Conservation (phyloP, 441 rosid genomes). For the Rhodomyrtus psidioides region DNA sequence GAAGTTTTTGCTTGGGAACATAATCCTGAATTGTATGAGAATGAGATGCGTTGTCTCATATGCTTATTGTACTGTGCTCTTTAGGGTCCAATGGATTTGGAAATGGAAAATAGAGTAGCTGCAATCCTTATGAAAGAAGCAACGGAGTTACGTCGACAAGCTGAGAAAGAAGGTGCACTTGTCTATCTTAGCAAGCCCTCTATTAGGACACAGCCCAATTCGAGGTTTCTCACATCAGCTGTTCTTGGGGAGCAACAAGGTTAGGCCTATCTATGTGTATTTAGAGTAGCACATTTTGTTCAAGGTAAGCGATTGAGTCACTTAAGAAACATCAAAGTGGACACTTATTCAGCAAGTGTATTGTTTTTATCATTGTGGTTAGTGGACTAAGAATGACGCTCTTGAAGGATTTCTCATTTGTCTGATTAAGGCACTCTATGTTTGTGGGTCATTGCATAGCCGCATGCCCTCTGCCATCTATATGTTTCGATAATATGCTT, state of each 20-base stretch:
- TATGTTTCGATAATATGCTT: not conserved
- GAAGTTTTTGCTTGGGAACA: not conserved
- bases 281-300: not conserved
- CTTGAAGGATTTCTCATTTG: not conserved
- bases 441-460: not conserved
- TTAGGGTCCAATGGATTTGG: slow-evolving; percentile 56
- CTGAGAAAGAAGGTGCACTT: slow-evolving; percentile 66
- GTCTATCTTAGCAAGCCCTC: slow-evolving; percentile 66
- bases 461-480: not conserved
- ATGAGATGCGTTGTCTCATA: not conserved
- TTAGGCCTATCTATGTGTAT: slow-evolving; percentile 5
- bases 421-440: not conserved
- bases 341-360: not conserved
- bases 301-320: too few relatives aligned
- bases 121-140: slow-evolving; percentile 84
- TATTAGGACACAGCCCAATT: slow-evolving; percentile 68
- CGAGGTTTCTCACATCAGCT: slow-evolving; percentile 82
- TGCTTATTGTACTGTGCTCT: not conserved
- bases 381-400: not conserved
- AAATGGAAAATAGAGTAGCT: slow-evolving; percentile 84
- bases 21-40: not conserved
- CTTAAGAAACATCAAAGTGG: not conserved
- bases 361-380: not conserved
- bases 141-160: slow-evolving; percentile 71
- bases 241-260: slow-evolving; percentile 91